Evolutionary conservation across 352 stramenopile species (phyloP), one percentile per base, ranked within the genome.

Genomic region (Phytophthora citrophthora): DNA sequence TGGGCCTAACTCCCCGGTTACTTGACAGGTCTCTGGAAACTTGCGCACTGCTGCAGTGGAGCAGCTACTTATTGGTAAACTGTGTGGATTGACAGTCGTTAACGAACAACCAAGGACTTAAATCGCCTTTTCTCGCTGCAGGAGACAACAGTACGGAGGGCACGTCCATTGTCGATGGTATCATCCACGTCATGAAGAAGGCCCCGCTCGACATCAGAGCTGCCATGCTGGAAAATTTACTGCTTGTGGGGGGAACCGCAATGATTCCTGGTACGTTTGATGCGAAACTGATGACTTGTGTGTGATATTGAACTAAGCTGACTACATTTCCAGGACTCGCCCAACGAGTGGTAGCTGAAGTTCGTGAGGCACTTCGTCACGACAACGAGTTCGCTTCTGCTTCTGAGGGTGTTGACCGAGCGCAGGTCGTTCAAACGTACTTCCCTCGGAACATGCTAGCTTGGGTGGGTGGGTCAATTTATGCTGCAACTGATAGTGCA

Each of bases 401-500:
- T 41, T 55, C 50, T 10, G 51, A 48, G 12, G 61, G 79, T 31
- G 71, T 83, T 18, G 63, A 83, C 20, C 62, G 53, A 16, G 66
- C 74, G 18, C 47, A 67, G 32, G 60, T 94, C 5, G 70, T 89
- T 24, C 55, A 60, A 18, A 72, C 77, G 2, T 75, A 78, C 27
- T 96, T 94, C 53, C 88, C 88, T 6, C 70, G 74, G 0, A 94
- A 92, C 53, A 66, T 96, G 63, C 64, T 94, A 23, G 61, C 75
- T 3, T 96, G 88, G 88, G 66, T 96, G 27, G 88, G 88, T 18
- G 86, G 74, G 0, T 94, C 86, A 15, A 73, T 96, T 64, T 94
- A 89, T 32, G 88, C 80, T 15, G 71, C 82, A 7, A 94, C 81
- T 5, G 77, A 90, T 36, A 72, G 41, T n/a, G 70, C 77, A 18